Conservation (phyloP, 345 rosid genomes). For the Lumnitzera littorea region DNA sequence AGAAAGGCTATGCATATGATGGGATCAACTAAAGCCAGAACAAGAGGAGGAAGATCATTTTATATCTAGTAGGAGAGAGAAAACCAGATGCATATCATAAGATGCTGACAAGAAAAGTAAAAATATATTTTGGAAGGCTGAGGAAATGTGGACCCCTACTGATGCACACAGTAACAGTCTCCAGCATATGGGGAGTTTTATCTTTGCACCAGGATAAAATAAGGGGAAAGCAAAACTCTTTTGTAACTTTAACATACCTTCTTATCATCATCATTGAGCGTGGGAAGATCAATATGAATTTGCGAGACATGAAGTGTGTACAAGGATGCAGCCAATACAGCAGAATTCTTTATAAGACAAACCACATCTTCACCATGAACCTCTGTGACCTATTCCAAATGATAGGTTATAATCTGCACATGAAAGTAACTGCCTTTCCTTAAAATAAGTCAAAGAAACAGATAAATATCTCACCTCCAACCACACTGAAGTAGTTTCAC, state of each 20-base stretch:
- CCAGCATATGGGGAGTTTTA: too few relatives aligned
- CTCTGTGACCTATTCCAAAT: conserved; percentile 37
- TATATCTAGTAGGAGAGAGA: too few relatives aligned
- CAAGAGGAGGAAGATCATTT: too few relatives aligned
- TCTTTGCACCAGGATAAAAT: too few relatives aligned
- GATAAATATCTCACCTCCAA: conserved; percentile 41
- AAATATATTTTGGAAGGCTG: too few relatives aligned
- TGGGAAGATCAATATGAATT: conserved; percentile 54
- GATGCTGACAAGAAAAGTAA: too few relatives aligned
- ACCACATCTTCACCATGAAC: conserved; percentile 56
- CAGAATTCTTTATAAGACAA: conserved; percentile 59
- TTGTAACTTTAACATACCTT: conserved; percentile 25
- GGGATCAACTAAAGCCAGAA: too few relatives aligned
- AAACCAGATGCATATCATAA: too few relatives aligned
- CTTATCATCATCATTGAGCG: conserved; percentile 54
- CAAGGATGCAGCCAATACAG: conserved; percentile 42
- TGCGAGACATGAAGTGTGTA: conserved; percentile 69
- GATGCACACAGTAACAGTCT: too few relatives aligned
- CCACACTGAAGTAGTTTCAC: conserved; percentile 67
- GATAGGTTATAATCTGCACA: not conserved
- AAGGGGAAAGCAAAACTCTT: too few relatives aligned
- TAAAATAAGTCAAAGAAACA: not conserved
- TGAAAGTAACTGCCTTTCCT: not conserved
- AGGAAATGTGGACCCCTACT: too few relatives aligned
- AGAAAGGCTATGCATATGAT: too few relatives aligned